Evolutionary conservation across 2,329 filamentous ascomycete genomes (phyloP).

Genomic region (Alternaria postmessia): DNA sequence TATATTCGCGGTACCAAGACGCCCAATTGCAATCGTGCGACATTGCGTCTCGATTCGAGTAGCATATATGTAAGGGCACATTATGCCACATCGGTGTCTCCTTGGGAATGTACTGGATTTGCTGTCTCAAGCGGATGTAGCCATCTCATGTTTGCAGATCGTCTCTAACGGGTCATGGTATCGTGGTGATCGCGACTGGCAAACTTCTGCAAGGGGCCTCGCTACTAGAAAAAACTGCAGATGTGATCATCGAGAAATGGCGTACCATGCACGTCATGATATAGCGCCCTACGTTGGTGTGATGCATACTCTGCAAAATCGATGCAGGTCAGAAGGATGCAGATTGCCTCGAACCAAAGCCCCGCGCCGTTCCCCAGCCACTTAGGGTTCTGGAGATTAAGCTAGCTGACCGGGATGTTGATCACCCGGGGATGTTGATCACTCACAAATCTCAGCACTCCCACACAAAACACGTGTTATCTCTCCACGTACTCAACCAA

Average conservation of each 20-base stretch:
- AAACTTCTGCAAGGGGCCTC: not conserved
- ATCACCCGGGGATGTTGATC: no score
- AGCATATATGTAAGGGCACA: not conserved
- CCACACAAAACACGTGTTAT: no score
- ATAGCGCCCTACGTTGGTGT: not conserved
- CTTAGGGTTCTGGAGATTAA: constrained; percentile 17
- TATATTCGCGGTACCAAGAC: not conserved
- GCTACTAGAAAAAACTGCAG: not conserved
- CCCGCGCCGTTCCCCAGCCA: constrained; percentile 7
- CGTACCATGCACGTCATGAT: not conserved
- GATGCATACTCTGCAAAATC: constrained; percentile 1
- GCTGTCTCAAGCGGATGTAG: not conserved
- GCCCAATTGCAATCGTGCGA: not conserved
- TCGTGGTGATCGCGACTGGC: not conserved
- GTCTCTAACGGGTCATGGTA: not conserved
- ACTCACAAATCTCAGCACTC: no score
- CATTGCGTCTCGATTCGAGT: not conserved
- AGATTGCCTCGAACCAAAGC: not conserved
- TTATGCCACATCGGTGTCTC: not conserved
- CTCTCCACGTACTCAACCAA: no score
- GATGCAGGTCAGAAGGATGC: constrained; percentile 13
- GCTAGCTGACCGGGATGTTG: no score
- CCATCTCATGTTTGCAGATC: not conserved
- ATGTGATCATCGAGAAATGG: not conserved
- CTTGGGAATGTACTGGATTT: not conserved